Evolutionary conservation across 768 basidiomycete genomes (phyloP).

Genomic region (Phlebiopsis gigantea): DNA sequence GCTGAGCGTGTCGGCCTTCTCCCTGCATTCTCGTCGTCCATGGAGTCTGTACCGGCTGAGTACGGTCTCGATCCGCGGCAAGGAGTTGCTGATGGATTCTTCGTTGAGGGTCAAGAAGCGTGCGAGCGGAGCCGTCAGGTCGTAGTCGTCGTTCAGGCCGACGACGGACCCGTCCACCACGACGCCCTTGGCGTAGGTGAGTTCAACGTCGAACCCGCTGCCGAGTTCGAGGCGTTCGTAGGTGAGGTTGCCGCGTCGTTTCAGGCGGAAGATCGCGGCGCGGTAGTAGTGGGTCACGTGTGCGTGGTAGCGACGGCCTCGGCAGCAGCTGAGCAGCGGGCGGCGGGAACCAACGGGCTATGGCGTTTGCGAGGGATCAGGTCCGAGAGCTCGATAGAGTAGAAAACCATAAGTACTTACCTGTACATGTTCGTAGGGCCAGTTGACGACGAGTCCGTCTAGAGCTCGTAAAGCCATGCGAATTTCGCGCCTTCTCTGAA

Average conservation of each 20-base stretch:
- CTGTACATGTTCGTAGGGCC: slow-evolving; percentile 58
- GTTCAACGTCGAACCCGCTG: slow-evolving; percentile 61
- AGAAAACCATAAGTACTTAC: too few relatives aligned
- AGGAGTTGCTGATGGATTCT: slow-evolving; percentile 37
- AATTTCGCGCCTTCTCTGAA: slow-evolving; percentile 48
- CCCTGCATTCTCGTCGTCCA: slow-evolving; percentile 40
- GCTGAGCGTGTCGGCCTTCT: slow-evolving; percentile 50
- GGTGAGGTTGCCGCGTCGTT: slow-evolving; percentile 43
- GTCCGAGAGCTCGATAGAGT: background rate
- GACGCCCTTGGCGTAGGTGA: slow-evolving; percentile 52
- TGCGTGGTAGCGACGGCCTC: slow-evolving; percentile 44
- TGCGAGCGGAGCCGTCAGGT: slow-evolving; percentile 56
- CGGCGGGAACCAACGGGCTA: slow-evolving; percentile 45
- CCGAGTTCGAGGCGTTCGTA: slow-evolving; percentile 55
- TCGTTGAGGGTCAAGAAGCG: slow-evolving; percentile 58
- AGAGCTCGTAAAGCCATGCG: slow-evolving; percentile 61
- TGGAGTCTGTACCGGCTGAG: slow-evolving; percentile 49
- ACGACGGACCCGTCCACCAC: slow-evolving; percentile 44
- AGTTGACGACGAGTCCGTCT: slow-evolving; percentile 54
- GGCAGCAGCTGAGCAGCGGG: slow-evolving; percentile 35
- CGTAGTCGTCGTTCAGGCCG: slow-evolving; percentile 62
- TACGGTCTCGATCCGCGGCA: slow-evolving; percentile 40
- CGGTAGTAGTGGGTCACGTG: slow-evolving; percentile 41
- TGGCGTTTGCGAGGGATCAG: background rate
- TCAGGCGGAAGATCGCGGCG: slow-evolving; percentile 44